Evolutionary conservation across 139 green algal species (phyloP).

Genomic region (Diplosphaera chodatii): DNA sequence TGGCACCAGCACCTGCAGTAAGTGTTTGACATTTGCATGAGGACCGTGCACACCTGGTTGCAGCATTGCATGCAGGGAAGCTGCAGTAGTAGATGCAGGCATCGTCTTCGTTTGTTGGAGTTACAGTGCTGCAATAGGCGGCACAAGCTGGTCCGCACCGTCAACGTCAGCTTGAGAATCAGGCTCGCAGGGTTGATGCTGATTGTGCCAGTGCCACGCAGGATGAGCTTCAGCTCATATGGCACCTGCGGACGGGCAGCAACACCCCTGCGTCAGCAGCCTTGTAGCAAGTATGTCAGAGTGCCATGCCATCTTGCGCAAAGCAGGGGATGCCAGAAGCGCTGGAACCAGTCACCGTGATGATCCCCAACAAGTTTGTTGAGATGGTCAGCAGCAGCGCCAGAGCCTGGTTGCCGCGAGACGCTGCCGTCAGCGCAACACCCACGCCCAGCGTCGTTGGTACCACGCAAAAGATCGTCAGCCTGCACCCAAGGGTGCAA

Average conservation of each 20-base stretch:
- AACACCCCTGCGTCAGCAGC: too few species aligned
- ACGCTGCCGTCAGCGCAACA: conserved; percentile 47
- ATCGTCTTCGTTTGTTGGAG: too few species aligned
- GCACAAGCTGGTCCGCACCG: background rate
- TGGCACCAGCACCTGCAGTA: conserved; percentile 31
- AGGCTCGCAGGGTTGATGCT: conserved; percentile 52
- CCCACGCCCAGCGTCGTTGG: conserved; percentile 78
- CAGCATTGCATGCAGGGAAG: too few species aligned
- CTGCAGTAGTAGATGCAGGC: too few species aligned
- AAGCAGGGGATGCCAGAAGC: too few species aligned
- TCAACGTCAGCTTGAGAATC: conserved; percentile 71
- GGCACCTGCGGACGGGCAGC: background rate
- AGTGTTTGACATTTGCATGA: too few species aligned
- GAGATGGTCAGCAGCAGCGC: conserved; percentile 72
- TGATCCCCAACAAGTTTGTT: conserved; percentile 72
- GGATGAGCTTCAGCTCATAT: conserved; percentile 4
- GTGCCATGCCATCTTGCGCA: too few species aligned
- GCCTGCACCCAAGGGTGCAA: too few species aligned
- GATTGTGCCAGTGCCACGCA: conserved; percentile 3
- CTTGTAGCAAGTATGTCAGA: too few species aligned
- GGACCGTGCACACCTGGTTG: too few species aligned
- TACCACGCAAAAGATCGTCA: conserved; percentile 73
- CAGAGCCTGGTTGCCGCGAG: conserved; percentile 62
- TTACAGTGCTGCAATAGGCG: too few species aligned
- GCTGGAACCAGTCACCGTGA: too few species aligned